phyloP scores from a whole-genome alignment of 139 green algal genomes.

The Ettlia oleoabundans region DNA sequence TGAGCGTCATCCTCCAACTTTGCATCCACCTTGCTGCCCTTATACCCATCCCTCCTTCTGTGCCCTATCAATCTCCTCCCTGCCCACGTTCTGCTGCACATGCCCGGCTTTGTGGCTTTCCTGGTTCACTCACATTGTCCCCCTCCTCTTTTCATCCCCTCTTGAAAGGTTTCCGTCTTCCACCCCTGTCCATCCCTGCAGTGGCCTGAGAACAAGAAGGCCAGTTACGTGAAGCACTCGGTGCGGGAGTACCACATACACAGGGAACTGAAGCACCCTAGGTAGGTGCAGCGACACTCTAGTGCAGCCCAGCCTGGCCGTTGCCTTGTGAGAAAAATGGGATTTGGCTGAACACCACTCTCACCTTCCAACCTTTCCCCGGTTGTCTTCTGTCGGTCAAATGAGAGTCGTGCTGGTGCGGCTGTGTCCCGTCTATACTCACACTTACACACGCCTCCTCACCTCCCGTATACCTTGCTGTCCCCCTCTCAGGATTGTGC shows the following conservation, averaged over 20 bases:
- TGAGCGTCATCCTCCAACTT: too few species aligned
- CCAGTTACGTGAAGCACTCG: slow-evolving; percentile 90
- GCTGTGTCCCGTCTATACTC: neutral
- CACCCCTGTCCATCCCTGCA: neutral
- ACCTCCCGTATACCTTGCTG: neutral
- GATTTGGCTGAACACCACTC: neutral
- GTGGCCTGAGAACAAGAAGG: slow-evolving; percentile 85
- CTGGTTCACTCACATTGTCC: too few species aligned
- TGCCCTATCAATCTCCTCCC: neutral
- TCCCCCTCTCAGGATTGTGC: slow-evolving; percentile 66
- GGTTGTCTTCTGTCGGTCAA: too few species aligned
- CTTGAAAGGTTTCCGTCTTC: too few species aligned
- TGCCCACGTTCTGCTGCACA: neutral
- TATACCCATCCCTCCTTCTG: neutral
- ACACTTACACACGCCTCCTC: neutral
- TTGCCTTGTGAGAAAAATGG: too few species aligned
- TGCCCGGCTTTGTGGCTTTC: too few species aligned
- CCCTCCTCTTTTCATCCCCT: too few species aligned
- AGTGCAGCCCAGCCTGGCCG: too few species aligned
- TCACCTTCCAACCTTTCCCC: too few species aligned
- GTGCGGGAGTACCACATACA: slow-evolving; percentile 95
- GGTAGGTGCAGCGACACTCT: too few species aligned
- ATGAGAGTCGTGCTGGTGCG: neutral
- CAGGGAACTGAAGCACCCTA: slow-evolving; percentile 69
- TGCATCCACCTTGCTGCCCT: too few species aligned